Percentiles rank a stretch among this genome's conserved stretches.
These are phyloP conservation scores for Anthracocystis setariae DNA, from an alignment of 1,284 basidiomycete species.

Conservation along the genomic window DNA sequence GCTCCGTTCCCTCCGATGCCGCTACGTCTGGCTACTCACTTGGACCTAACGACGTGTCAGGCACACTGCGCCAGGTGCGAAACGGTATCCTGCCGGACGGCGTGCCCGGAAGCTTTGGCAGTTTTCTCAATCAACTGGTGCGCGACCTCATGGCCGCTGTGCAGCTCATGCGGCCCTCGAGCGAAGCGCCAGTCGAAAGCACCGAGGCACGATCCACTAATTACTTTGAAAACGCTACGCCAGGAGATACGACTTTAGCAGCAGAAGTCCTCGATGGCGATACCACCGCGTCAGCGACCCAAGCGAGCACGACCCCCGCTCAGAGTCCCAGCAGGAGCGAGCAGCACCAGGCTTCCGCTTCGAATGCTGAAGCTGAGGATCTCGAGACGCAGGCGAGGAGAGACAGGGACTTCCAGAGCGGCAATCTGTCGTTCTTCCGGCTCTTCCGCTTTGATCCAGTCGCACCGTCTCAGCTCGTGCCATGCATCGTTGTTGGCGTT, in stretches of 20 bases:
- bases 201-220: slow-evolving; percentile 21
- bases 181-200: slow-evolving; percentile 12
- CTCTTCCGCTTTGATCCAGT: slow-evolving; percentile 61
- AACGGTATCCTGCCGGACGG: slow-evolving; percentile 50
- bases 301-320: not conserved
- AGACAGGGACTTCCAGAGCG: slow-evolving; percentile 54
- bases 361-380: slow-evolving; percentile 4
- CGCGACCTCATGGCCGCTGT: slow-evolving; percentile 57
- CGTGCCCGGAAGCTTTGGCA: slow-evolving; percentile 57
- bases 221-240: slow-evolving; percentile 39
- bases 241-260: slow-evolving; percentile 19
- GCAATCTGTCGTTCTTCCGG: slow-evolving; percentile 64
- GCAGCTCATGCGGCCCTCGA: slow-evolving; percentile 38
- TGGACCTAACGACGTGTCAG: slow-evolving; percentile 46
- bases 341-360: not conserved
- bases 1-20: not conserved
- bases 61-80: slow-evolving; percentile 48
- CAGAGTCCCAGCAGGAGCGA: not conserved
- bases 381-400: slow-evolving; percentile 42
- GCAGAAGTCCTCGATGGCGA: slow-evolving; percentile 42
- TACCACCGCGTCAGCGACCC: not conserved
- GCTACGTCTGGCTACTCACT: slow-evolving; percentile 28
- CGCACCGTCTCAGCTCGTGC: slow-evolving; percentile 48
- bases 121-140: slow-evolving; percentile 57
- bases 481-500: slow-evolving; percentile 64